Percentiles rank a stretch among this genome's conserved stretches.
These are phyloP conservation scores for Kwoniella shivajii DNA, from an alignment of 1,284 basidiomycete species.

Conservation along the genomic window DNA sequence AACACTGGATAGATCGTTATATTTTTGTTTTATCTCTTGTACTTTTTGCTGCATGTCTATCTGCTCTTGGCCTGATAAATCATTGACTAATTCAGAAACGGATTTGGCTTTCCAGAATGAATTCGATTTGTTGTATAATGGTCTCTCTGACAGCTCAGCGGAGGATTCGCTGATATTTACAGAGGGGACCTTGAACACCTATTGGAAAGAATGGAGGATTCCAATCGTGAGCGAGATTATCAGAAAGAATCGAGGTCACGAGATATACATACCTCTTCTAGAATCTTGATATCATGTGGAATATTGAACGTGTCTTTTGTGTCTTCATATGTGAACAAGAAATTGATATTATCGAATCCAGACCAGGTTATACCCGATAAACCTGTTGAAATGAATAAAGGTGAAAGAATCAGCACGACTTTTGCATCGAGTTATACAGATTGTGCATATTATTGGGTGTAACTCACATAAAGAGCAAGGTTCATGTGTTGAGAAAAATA, in stretches of 20 bases:
- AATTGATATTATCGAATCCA: constrained; percentile 37
- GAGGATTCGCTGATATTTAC: constrained; percentile 14
- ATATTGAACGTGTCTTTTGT: constrained; percentile 35
- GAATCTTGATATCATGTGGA: constrained; percentile 37
- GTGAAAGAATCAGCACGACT: not conserved
- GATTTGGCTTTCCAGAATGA: constrained; percentile 29
- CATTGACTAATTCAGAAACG: constrained; percentile 24
- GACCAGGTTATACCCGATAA: constrained; percentile 40
- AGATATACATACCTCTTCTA: constrained; percentile 27
- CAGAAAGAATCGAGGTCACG: not conserved
- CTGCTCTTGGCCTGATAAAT: constrained; percentile 17
- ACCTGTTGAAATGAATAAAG: constrained; percentile 15
- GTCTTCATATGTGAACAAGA: constrained; percentile 37
- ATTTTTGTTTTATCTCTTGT: constrained; percentile 18
- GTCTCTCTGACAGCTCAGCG: constrained; percentile 15
- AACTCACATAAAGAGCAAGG: constrained; percentile 40
- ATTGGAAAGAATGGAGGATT: not conserved
- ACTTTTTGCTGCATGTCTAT: constrained; percentile 11
- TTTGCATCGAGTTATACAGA: not conserved
- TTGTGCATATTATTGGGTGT: not conserved
- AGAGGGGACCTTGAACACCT: constrained; percentile 32
- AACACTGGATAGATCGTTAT: constrained; percentile 22
- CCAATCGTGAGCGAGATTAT: not conserved
- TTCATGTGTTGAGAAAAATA: constrained; percentile 41
- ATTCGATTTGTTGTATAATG: constrained; percentile 34